Percentiles rank a stretch among this genome's conserved stretches.
phyloP scores from a whole-genome alignment of 2,329 filamentous ascomycete species.

The Colletotrichum melonis region DNA sequence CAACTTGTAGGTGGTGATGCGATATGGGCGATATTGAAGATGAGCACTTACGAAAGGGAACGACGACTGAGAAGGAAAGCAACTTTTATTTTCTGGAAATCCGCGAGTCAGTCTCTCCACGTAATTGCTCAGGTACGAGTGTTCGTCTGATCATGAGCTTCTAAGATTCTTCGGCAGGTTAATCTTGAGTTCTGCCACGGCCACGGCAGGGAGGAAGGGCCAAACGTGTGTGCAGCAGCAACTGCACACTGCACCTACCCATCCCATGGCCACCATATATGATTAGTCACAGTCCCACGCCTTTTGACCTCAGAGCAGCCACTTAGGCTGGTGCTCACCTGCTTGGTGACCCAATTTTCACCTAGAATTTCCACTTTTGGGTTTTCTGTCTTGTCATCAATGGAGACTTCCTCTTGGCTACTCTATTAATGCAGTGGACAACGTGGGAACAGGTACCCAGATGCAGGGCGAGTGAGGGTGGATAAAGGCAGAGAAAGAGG shows the following conservation, averaged over 20 bases:
- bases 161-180: background rate
- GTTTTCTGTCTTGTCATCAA: slow-evolving; percentile 18
- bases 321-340: background rate
- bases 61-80: background rate
- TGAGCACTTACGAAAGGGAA: background rate
- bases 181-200: background rate
- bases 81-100: background rate
- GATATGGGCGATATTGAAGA: background rate
- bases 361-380: slow-evolving; percentile 15
- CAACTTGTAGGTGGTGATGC: background rate
- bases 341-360: slow-evolving; percentile 10
- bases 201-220: background rate
- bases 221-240: background rate
- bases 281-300: slow-evolving; percentile 23
- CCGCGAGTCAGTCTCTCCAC: background rate
- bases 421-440: slow-evolving; percentile 2
- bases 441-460: slow-evolving; percentile 25
- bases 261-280: background rate
- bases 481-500: slow-evolving; percentile 8
- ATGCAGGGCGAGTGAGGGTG: background rate
- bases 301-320: background rate
- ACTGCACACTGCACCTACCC: background rate
- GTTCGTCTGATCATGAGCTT: slow-evolving; percentile 23
- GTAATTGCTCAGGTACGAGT: background rate
- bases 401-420: slow-evolving; percentile 20